Base-by-base conservation (phyloP, 176 grass and related monocot genomes). In the Cocos nucifera region DNA sequence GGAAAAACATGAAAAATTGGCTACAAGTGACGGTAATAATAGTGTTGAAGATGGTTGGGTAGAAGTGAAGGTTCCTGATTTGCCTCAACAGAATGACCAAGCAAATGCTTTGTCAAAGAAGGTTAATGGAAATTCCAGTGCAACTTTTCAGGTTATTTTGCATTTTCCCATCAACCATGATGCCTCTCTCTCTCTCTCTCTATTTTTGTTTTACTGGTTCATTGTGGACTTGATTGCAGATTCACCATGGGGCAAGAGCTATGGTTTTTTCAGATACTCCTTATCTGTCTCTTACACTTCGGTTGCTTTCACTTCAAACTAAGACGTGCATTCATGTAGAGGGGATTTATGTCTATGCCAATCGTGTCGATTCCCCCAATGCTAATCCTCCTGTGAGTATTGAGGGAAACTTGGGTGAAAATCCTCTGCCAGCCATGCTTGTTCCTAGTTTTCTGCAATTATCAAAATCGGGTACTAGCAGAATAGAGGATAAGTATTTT, bases 261-360 rank as follows among this genome's bases (percentile, higher is more conserved):
- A 79, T 92, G 64, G 86, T 98, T 79, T 89, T 98, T 79, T 89
- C 94, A 74, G 88, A 98, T 77, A 76, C 69, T 21, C 81, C 94
- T 64, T 92, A 79, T 69, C 56, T 72, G 27, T 85, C 88, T 59
- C 53, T 98, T 44, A 92, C 88, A 58, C 59, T 92, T 56, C 79
- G 79, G 16, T 78, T 98, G 57, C 82, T 98, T 26, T 98, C 88
- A 67, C 84, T 98, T 73, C 76, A 89, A 64, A 74, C 85, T 60
- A 93, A 86, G 66, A 65, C 85, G 26, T 91, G 79, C 70, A 76
- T 92, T 66, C 84, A 89, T 64, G 74, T 98, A n/a, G 82, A 85
- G 44, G 88, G 92, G 67, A 89, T 98, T 59, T 92, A 89, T 73
- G 78, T 98, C 78, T 86, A 70, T 78, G 81, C 70, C 65, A 79